phyloP scores from a whole-genome alignment of 148 eudicot species.

The Euryodendron excelsum region DNA sequence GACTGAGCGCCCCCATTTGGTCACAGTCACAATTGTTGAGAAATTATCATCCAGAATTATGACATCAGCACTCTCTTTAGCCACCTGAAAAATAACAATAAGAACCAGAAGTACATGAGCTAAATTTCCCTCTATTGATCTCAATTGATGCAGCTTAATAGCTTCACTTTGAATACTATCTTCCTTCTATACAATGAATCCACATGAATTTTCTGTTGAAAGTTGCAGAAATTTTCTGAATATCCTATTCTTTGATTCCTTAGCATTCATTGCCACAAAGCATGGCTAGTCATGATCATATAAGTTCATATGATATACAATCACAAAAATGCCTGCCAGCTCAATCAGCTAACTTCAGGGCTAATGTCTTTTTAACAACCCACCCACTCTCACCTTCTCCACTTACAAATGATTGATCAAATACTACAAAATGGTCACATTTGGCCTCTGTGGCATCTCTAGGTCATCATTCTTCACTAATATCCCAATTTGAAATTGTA shows the following conservation, averaged over 20 bases:
- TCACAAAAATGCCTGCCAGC: not conserved
- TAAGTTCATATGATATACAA: not conserved
- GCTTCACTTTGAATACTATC: not conserved
- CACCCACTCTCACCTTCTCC: not conserved
- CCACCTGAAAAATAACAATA: conserved; percentile 48
- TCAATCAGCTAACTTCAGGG: not conserved
- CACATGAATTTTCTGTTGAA: not conserved
- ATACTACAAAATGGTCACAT: too few species aligned
- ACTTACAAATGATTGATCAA: too few species aligned
- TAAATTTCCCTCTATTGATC: not conserved
- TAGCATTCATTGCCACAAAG: not conserved
- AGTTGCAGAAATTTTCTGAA: not conserved
- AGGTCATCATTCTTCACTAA: not conserved
- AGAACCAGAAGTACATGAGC: not conserved
- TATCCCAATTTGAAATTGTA: not conserved
- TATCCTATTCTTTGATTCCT: not conserved
- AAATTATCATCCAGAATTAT: conserved; percentile 91
- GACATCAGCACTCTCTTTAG: conserved; percentile 94
- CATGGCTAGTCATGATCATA: not conserved
- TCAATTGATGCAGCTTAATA: not conserved
- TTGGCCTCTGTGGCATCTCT: not conserved
- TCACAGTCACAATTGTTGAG: conserved; percentile 90
- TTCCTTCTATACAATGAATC: not conserved
- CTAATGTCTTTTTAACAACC: not conserved
- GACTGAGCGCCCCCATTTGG: conserved; percentile 97